These are phyloP conservation scores for Helminthosporium solani DNA, from an alignment of 2,329 filamentous ascomycete genomes.

Conservation along the genomic window DNA sequence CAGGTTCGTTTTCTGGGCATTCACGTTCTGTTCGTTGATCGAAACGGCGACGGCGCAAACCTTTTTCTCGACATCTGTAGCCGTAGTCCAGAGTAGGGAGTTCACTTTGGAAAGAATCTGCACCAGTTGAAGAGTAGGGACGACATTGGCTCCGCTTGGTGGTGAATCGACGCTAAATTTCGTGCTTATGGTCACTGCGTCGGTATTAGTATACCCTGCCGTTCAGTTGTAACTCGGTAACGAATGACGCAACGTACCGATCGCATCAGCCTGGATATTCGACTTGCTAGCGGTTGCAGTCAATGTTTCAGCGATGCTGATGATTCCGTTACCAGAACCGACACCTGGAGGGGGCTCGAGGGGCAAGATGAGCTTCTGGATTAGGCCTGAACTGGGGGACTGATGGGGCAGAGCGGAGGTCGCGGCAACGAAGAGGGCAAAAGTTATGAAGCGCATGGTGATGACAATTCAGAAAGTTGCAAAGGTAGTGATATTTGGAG, in stretches of 20 bases:
- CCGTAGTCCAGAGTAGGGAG: background rate
- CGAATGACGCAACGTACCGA: background rate
- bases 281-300: background rate
- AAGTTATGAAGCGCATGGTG: background rate
- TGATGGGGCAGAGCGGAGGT: background rate
- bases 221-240: too few relatives aligned
- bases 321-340: background rate
- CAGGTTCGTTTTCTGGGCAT: background rate
- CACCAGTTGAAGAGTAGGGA: background rate
- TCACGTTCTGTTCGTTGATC: conserved; percentile 1
- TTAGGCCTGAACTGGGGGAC: background rate
- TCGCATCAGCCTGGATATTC: background rate
- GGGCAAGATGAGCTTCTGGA: background rate
- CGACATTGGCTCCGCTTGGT: background rate
- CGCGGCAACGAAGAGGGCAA: background rate
- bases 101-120: background rate
- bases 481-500: too few relatives aligned
- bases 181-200: background rate
- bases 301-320: background rate
- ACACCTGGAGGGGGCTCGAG: background rate
- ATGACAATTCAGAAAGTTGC: too few relatives aligned
- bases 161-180: background rate
- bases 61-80: conserved; percentile 1
- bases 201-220: background rate
- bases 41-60: background rate